phyloP scores from a whole-genome alignment of 2,329 filamentous ascomycete species.

The Ophioceras dolichostomum region DNA sequence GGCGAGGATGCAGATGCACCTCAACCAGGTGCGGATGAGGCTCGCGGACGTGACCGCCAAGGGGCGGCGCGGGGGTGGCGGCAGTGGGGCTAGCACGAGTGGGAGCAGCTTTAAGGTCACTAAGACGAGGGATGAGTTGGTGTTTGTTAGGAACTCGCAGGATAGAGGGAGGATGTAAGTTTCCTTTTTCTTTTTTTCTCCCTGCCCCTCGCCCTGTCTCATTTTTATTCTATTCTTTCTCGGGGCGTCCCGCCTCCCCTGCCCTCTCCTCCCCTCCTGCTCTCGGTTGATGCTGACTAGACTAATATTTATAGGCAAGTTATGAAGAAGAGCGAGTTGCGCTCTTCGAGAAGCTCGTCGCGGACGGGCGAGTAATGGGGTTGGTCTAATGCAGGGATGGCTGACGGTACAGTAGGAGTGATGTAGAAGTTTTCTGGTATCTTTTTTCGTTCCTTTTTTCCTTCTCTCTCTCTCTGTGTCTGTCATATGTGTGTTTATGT shows the following conservation, averaged over 20 bases:
- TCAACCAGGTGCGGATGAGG: conserved; percentile 6
- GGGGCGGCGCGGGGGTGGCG: not conserved
- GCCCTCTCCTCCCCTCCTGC: too few species aligned
- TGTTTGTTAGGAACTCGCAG: conserved; percentile 8
- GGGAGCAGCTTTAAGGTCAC: conserved; percentile 2
- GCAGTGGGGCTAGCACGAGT: too few species aligned
- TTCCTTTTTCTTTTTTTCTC: not conserved
- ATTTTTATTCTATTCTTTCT: too few species aligned
- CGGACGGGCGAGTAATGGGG: conserved; percentile 1
- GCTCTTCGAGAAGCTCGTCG: conserved; percentile 6
- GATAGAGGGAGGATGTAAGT: conserved; percentile 9
- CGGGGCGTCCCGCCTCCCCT: too few species aligned
- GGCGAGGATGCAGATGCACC: conserved; percentile 5
- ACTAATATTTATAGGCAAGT: conserved; percentile 4
- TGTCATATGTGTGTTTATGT: too few species aligned
- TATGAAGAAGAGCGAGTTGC: conserved; percentile 8
- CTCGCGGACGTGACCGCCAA: not conserved
- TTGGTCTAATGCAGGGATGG: too few species aligned
- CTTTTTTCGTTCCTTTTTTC: not conserved
- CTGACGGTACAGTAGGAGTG: conserved; percentile 4
- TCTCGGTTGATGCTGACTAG: not conserved
- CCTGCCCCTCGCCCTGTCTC: too few species aligned
- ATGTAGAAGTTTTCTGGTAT: not conserved
- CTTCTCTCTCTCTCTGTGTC: not conserved
- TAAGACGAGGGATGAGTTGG: conserved; percentile 7